A percentile compares a stretch with the other conserved stretches of the same genome.
phyloP scores from a whole-genome alignment of 1,284 basidiomycete species.

The Ustilago hordei region DNA sequence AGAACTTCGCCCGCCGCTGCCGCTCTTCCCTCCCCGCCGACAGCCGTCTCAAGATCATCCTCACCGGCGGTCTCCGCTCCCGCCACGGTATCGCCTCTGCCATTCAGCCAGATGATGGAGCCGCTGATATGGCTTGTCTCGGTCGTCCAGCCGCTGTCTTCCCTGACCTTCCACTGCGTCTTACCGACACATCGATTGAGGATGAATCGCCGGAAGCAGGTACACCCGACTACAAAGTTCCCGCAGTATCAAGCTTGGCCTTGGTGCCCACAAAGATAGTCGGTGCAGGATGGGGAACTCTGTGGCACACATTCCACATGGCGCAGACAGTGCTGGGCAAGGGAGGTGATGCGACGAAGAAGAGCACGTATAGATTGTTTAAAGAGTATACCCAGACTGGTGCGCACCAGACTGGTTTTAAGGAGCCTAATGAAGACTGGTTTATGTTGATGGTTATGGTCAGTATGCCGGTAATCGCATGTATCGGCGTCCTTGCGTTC shows the following conservation, averaged over 20 bases:
- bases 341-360: slow-evolving; percentile 6
- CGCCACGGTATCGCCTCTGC: slow-evolving; percentile 75
- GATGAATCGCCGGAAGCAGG: slow-evolving; percentile 41
- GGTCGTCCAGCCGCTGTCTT: slow-evolving; percentile 78
- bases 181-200: slow-evolving; percentile 52
- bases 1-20: slow-evolving; percentile 70
- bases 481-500: slow-evolving; percentile 25
- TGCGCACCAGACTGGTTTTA: slow-evolving; percentile 36
- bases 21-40: slow-evolving; percentile 49
- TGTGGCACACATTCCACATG: slow-evolving; percentile 51
- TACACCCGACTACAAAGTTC: slow-evolving; percentile 57
- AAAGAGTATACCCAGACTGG: slow-evolving; percentile 35
- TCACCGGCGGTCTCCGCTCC: slow-evolving; percentile 83
- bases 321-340: slow-evolving; percentile 41
- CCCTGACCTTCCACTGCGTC: slow-evolving; percentile 75
- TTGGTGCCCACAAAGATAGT: slow-evolving; percentile 64
- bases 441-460: slow-evolving; percentile 33
- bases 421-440: slow-evolving; percentile 39
- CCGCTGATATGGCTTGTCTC: slow-evolving; percentile 78
- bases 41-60: slow-evolving; percentile 74
- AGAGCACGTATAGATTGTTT: slow-evolving; percentile 22
- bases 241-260: slow-evolving; percentile 52
- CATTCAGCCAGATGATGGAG: slow-evolving; percentile 46
- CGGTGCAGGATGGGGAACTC: slow-evolving; percentile 65
- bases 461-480: slow-evolving; percentile 22